Conservation (phyloP, 306 rosid species). For the Sophora flavescens region DNA sequence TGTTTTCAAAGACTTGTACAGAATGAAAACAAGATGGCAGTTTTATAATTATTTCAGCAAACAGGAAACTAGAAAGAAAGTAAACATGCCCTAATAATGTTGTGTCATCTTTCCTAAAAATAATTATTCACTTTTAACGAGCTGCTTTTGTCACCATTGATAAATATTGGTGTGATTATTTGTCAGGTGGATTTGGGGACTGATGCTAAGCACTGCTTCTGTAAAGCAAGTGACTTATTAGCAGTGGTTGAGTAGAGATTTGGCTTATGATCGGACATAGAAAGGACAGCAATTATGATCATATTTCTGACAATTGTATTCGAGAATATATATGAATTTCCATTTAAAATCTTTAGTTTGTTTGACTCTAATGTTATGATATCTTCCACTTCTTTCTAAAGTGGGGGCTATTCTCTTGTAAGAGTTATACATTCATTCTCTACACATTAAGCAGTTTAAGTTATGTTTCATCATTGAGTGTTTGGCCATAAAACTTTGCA, state of each 20-base stretch:
- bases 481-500: background rate
- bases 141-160: conserved; percentile 3
- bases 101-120: background rate
- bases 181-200: conserved; percentile 95
- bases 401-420: background rate
- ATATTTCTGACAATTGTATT: conserved; percentile 26
- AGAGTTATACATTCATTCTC: background rate
- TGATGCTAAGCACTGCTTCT: conserved; percentile 81
- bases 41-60: too few species aligned
- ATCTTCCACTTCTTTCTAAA: background rate
- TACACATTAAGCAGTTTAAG: background rate
- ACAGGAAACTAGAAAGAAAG: too few species aligned
- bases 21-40: too few species aligned
- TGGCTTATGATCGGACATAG: background rate
- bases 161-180: conserved; percentile 8
- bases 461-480: background rate
- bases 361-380: background rate
- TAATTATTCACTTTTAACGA: background rate
- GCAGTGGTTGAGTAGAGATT: conserved; percentile 79
- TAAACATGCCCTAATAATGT: too few species aligned
- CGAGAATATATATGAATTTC: background rate
- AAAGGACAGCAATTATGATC: background rate
- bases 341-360: background rate
- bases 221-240: conserved; percentile 81
- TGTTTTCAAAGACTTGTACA: too few species aligned